Percentiles rank a stretch among this genome's conserved stretches.
phyloP scores from a whole-genome alignment of 1,139 yeast genomes.

The Pneumocystis murina region DNA sequence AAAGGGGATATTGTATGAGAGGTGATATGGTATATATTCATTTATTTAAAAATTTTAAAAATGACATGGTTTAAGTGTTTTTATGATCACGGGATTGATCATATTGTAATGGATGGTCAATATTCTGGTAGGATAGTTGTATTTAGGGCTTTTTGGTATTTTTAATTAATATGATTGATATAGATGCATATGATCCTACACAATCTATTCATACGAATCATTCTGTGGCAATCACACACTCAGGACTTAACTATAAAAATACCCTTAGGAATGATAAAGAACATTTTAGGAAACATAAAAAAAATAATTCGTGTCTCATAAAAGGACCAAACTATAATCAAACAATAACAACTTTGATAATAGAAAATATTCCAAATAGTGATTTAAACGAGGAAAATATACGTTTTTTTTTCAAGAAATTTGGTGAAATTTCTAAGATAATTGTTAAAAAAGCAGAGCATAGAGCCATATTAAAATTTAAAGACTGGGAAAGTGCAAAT shows the following conservation, averaged over 20 bases:
- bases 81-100: slow-evolving; percentile 15
- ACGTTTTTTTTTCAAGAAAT: slow-evolving; percentile 27
- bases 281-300: background rate
- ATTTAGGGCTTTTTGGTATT: background rate
- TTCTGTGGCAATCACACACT: background rate
- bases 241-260: slow-evolving; percentile 9
- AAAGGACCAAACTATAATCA: slow-evolving; percentile 12
- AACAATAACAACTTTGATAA: slow-evolving; percentile 22
- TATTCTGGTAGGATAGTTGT: background rate
- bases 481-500: slow-evolving; percentile 27
- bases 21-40: slow-evolving; percentile 14
- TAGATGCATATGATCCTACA: slow-evolving; percentile 6
- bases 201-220: background rate
- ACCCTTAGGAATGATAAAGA: slow-evolving; percentile 4
- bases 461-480: slow-evolving; percentile 29
- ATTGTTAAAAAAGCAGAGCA: slow-evolving; percentile 19
- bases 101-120: slow-evolving; percentile 9
- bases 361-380: slow-evolving; percentile 32
- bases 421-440: slow-evolving; percentile 29
- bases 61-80: slow-evolving; percentile 13
- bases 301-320: background rate
- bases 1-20: slow-evolving; percentile 17
- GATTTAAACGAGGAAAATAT: slow-evolving; percentile 26
- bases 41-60: background rate
- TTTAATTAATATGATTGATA: background rate